Evolutionary conservation across 1,284 basidiomycete species (phyloP).

Genomic region (Cystobasidium slooffiae): DNA sequence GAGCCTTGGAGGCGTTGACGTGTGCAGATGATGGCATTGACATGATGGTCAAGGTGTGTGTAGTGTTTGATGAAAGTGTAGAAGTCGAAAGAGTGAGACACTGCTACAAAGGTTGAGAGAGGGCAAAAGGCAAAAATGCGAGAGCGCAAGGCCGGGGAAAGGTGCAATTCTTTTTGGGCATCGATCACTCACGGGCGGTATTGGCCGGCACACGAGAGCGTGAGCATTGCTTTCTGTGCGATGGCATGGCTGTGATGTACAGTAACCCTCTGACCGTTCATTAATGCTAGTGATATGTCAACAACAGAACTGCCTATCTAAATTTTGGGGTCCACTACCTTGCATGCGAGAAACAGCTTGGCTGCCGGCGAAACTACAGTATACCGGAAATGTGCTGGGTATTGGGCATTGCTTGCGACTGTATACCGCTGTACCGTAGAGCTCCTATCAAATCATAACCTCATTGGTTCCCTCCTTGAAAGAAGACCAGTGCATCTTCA

Average conservation of each 20-base stretch:
- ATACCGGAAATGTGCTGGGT: too few relatives aligned
- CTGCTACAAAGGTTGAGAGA: slow-evolving; percentile 1
- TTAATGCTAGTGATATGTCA: too few relatives aligned
- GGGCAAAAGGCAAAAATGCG: slow-evolving; percentile 1
- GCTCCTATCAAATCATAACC: not conserved
- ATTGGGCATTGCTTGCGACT: too few relatives aligned
- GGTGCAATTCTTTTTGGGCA: slow-evolving; percentile 10
- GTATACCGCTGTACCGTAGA: too few relatives aligned
- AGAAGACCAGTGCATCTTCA: not conserved
- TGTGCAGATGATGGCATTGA: slow-evolving; percentile 18
- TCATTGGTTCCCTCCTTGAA: not conserved
- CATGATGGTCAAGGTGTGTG: slow-evolving; percentile 7
- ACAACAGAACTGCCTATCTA: too few relatives aligned
- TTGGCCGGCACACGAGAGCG: not conserved
- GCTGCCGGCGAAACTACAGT: too few relatives aligned
- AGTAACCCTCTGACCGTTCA: too few relatives aligned
- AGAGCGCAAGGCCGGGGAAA: not conserved
- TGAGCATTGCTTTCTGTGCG: too few relatives aligned
- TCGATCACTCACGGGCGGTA: not conserved
- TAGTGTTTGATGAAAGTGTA: not conserved
- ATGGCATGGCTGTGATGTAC: too few relatives aligned
- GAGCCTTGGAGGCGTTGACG: slow-evolving; percentile 39
- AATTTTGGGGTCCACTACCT: too few relatives aligned
- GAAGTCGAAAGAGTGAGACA: not conserved
- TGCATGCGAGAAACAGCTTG: too few relatives aligned